Conservation (phyloP, 345 rosid genomes). For the Punica granatum region DNA sequence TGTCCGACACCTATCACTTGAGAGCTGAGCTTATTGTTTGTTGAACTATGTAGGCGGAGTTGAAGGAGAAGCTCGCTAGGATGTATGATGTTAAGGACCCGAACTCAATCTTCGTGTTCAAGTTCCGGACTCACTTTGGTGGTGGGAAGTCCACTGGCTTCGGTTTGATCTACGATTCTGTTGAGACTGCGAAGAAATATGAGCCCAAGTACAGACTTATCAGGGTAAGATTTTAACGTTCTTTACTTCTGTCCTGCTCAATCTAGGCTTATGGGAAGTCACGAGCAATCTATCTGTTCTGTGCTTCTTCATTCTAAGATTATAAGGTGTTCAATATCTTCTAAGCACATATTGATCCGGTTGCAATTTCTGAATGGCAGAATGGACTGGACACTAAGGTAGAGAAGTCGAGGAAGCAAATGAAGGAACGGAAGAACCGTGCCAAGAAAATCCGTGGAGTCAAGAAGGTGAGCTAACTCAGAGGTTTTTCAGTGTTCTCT, state of each 20-base stretch:
- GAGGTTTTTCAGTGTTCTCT: background rate
- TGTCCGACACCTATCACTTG: background rate
- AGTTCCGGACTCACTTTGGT: constrained; percentile 95
- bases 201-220: constrained; percentile 97
- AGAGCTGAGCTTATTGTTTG: background rate
- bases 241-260: no score
- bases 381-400: constrained; percentile 40
- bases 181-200: constrained; percentile 84
- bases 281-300: no score
- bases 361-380: constrained; percentile 14
- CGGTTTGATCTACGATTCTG: constrained; percentile 85
- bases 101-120: constrained; percentile 85
- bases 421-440: constrained; percentile 49
- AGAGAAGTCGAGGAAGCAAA: constrained; percentile 44
- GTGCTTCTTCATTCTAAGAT: no score
- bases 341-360: background rate
- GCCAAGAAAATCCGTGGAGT: constrained; percentile 48
- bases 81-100: constrained; percentile 92
- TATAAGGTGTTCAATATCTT: background rate
- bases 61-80: constrained; percentile 74
- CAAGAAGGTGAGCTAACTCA: constrained; percentile 32
- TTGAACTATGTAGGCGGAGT: constrained; percentile 48
- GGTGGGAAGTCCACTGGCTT: constrained; percentile 99
- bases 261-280: no score
- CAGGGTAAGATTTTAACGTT: constrained; percentile 49